phyloP scores from a whole-genome alignment of 1,139 yeast genomes.

The Suhomyces coccinellae region DNA sequence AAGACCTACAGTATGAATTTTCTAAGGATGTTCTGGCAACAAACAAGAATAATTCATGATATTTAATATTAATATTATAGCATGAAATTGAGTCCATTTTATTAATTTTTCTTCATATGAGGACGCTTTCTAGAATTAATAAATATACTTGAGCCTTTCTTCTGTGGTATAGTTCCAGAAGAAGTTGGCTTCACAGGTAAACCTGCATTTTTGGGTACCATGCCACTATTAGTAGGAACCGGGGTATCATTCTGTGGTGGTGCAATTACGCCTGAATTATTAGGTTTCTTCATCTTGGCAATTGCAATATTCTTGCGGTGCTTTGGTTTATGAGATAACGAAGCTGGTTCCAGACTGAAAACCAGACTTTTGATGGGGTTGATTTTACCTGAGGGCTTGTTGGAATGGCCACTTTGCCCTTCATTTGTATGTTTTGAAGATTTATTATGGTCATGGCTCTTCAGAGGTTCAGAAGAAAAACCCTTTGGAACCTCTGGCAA shows the following conservation, averaged over 20 bases:
- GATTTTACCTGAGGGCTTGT: too few relatives aligned
- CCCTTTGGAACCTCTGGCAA: neutral
- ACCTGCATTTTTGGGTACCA: neutral
- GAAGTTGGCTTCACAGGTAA: constrained; percentile 8
- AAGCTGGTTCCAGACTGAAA: neutral
- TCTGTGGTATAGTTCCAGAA: constrained; percentile 9
- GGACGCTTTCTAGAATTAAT: constrained; percentile 16
- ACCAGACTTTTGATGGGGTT: constrained; percentile 9
- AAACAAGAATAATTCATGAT: constrained; percentile 2
- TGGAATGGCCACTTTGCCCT: too few relatives aligned
- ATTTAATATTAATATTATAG: neutral
- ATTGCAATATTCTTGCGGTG: constrained; percentile 6
- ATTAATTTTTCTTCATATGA: constrained; percentile 6
- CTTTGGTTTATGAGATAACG: too few relatives aligned
- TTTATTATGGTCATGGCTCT: neutral
- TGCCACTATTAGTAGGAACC: neutral
- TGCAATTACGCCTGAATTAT: constrained; percentile 4
- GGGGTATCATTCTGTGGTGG: neutral
- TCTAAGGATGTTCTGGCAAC: neutral
- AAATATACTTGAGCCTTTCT: constrained; percentile 17
- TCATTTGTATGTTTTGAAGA: too few relatives aligned
- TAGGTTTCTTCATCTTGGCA: constrained; percentile 2
- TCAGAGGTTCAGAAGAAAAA: neutral
- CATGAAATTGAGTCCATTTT: neutral
- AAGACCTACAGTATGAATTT: neutral